Evolutionary conservation across 2,329 filamentous ascomycete genomes (phyloP), one percentile per base, ranked within the genome.

Genomic region (Geoglossum cookeanum): DNA sequence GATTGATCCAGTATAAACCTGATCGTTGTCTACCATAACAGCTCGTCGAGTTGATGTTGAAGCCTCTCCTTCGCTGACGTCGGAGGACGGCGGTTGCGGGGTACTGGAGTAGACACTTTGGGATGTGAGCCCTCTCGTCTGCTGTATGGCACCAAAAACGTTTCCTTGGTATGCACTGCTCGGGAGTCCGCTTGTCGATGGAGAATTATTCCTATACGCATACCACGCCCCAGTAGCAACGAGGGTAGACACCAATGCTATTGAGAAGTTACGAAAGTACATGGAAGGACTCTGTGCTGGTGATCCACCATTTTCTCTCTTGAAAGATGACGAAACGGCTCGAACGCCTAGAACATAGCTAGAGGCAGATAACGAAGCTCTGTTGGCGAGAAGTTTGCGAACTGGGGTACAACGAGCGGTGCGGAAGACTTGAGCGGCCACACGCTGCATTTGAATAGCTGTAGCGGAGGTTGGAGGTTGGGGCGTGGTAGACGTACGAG

Each of bases 1-100:
- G 61, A 96, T 83, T 7, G 87, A 86, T 29, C 87, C 86, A 9
- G 91, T 92, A 66, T 90, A 91, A 55, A 98, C 79, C 68, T 94
- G 84, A 67, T 94, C 88, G 65, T 90, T 85, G 60, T 91, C 88
- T 56, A 98, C 87, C 47, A 96, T 82, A 29, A 97, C 76, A 22
- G 94, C 87, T 62, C 77, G 75, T 30, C 76, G 69, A 37, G 77
- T 74, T 37, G 72, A 66, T 76, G 89, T 69, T 71, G 79, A 66
- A 9, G 71, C 68, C 37, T 68, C 67, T 59, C 71, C 68, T 13
- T 67, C 65, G 59, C 17, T 49, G 8, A 37, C 54, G n/a, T 22
- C 35, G 32, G 22, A 32, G 4, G 32, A 5, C n/a, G 22, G 13
- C 27, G 57, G 69, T 66, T 51, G 61, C 64, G 62, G 47, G 58